A percentile compares a stretch with the other conserved stretches of the same genome.
phyloP scores from a whole-genome alignment of 805 yeast genomes.

The Scheffersomyces ergatensis region DNA sequence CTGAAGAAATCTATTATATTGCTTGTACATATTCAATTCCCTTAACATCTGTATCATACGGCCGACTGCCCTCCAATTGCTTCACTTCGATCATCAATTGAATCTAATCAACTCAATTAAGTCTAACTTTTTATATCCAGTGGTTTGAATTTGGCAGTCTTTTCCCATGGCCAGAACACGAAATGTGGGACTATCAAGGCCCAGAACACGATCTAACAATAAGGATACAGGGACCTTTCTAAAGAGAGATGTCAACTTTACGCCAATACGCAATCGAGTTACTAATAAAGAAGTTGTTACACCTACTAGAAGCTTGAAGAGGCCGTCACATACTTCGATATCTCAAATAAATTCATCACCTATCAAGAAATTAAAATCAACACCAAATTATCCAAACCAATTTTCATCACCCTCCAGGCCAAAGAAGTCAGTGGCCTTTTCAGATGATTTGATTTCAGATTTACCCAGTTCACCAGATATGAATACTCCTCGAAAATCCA shows the following conservation, averaged over 20 bases:
- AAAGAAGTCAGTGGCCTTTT: constrained; percentile 37
- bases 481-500: constrained; percentile 34
- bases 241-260: no score
- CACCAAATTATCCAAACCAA: constrained; percentile 3
- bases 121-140: no score
- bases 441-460: constrained; percentile 34
- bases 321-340: background rate
- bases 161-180: background rate
- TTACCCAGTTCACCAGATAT: constrained; percentile 25
- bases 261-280: no score
- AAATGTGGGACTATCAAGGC: constrained; percentile 1
- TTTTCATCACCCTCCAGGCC: constrained; percentile 22
- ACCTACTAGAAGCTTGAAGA: background rate
- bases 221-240: background rate
- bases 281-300: background rate
- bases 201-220: background rate
- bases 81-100: no score
- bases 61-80: no score
- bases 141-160: no score
- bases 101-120: no score
- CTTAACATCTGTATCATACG: no score
- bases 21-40: no score
- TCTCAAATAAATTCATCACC: constrained; percentile 10
- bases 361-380: constrained; percentile 2
- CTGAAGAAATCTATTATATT: no score